Base-by-base conservation (phyloP, 495 filamentous ascomycete species). In the Baudoinia panamericana region DNA sequence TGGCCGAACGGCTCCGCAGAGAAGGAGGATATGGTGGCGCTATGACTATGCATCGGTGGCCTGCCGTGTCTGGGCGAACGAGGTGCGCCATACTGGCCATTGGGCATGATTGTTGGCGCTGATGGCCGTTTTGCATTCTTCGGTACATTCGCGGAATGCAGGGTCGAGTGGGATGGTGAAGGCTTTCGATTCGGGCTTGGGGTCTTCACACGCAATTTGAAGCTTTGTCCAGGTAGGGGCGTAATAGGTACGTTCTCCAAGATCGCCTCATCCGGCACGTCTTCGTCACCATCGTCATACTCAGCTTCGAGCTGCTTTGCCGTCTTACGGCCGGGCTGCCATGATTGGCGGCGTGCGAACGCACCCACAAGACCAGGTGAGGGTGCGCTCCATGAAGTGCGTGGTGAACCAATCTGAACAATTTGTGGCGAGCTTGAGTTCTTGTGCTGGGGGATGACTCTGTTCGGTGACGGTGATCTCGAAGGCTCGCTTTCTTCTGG, bases 201-300 rank as follows among this genome's bases (percentile, higher is more conserved):
- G 57, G 70, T 71, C 25, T 59, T 55, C 4, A 30, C 4, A 9
- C 41, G 41, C 31, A 32, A 27, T 0, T 69, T 65, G 3, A 82
- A 84, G 13, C 85, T 73, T n/a, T 38, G 34, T 12, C 37, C 40
- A 7, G 36, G 41, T 21, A 50, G 23, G 8, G 90, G 90, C 7
- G 86, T 93, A n/a, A 97, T 74, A 0, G 90, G 90, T 6, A 97
- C 82, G 52, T 96, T 96, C 68, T 84, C 85, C 16, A 97, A 66
- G 51, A 88, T 76, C 12, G 84, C 78, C 51, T 92, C 90, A 39
- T 92, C 84, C 4, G 90, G 90, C 17, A 97, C 73, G 38, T 96
- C 86, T 43, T 93, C 88, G 43, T 94, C 90, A 9, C 76, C 77
- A 42, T 93, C 83, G 57, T 87, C 71, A 46, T 80, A 93, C 56